Percentiles rank a stretch among this genome's conserved stretches.
Evolutionary conservation across 352 stramenopile genomes (phyloP).

Genomic region (Phytophthora crassamura): DNA sequence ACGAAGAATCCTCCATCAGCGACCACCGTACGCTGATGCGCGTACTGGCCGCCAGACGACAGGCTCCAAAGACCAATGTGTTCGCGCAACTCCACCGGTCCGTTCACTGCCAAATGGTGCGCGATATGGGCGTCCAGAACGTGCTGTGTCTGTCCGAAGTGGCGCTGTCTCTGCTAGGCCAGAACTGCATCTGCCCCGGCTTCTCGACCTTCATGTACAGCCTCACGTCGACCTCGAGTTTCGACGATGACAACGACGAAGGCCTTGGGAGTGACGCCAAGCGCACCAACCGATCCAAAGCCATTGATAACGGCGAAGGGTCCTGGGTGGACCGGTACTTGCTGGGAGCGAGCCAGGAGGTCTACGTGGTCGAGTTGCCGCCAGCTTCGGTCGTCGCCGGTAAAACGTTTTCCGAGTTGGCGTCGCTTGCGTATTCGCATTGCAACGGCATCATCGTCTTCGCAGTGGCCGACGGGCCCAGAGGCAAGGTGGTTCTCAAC

Average conservation of each 20-base stretch:
- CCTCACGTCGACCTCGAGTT: conserved; percentile 83
- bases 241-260: conserved; percentile 53
- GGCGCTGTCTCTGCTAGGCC: conserved; percentile 78
- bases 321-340: conserved; percentile 82
- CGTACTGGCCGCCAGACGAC: conserved; percentile 74
- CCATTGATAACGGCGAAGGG: conserved; percentile 40
- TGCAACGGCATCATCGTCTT: conserved; percentile 85
- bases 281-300: conserved; percentile 27
- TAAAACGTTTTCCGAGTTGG: conserved; percentile 83
- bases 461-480: conserved; percentile 52
- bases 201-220: conserved; percentile 92
- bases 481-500: conserved; percentile 74
- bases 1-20: conserved; percentile 73
- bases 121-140: conserved; percentile 81
- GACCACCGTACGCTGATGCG: conserved; percentile 87
- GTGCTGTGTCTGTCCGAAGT: conserved; percentile 84
- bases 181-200: conserved; percentile 87
- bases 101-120: conserved; percentile 75
- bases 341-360: conserved; percentile 75
- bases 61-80: conserved; percentile 53
- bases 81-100: conserved; percentile 85
- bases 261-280: conserved; percentile 37
- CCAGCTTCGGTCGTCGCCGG: conserved; percentile 56
- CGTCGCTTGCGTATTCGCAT: conserved; percentile 76
- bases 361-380: conserved; percentile 80